phyloP scores from a whole-genome alignment of 768 basidiomycete species.

The Tephrocybe sp. region DNA sequence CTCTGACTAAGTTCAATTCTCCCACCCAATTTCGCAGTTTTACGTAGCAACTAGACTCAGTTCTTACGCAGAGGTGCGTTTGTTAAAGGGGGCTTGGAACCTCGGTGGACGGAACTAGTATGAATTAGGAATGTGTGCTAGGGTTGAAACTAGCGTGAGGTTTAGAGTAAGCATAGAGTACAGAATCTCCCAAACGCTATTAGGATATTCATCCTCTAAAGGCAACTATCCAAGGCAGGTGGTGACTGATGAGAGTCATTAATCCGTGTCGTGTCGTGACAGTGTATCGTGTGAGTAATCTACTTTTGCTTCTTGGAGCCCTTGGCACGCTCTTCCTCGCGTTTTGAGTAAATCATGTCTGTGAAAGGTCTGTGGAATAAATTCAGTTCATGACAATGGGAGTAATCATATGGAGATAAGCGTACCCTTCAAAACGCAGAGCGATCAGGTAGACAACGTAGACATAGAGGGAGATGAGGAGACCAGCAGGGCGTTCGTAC shows the following conservation, averaged over 20 bases:
- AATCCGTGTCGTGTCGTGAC: constrained; percentile 7
- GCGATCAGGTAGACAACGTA: constrained; percentile 84
- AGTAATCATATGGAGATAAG: constrained; percentile 11
- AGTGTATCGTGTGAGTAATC: neutral
- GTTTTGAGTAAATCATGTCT: constrained; percentile 74
- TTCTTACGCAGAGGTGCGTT: no score
- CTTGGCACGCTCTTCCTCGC: constrained; percentile 31
- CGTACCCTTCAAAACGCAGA: constrained; percentile 86
- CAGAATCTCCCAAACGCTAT: neutral
- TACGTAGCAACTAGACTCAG: no score
- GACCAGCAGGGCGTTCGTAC: constrained; percentile 83
- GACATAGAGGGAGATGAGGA: constrained; percentile 78
- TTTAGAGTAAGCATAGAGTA: neutral
- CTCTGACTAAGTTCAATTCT: no score
- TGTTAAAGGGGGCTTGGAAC: no score
- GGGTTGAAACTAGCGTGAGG: constrained; percentile 23
- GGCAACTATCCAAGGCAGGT: constrained; percentile 4
- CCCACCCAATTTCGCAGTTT: no score
- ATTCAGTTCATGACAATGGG: neutral
- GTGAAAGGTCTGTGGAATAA: constrained; percentile 60
- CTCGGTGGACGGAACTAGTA: no score
- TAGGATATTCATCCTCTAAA: constrained; percentile 3
- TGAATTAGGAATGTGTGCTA: constrained; percentile 11
- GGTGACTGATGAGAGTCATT: constrained; percentile 21
- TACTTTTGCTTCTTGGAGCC: constrained; percentile 22